Percentiles rank a stretch among this genome's conserved stretches.
Conservation (phyloP, 2,329 filamentous ascomycete genomes). For the Beauveria rudraprayagi region DNA sequence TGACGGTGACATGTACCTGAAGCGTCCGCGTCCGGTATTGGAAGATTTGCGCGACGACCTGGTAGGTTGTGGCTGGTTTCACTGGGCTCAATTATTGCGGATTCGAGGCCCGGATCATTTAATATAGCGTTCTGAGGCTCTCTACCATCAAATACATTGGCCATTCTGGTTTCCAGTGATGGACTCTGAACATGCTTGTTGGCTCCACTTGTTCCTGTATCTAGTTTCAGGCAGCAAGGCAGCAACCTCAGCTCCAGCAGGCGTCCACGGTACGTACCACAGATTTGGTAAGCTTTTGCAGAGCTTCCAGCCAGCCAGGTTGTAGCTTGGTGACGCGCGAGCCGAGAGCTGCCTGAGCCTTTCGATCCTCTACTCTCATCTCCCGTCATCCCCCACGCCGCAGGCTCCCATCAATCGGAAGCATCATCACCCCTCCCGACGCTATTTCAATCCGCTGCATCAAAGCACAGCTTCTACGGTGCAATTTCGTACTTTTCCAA, state of each 20-base stretch:
- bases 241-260: slow-evolving; percentile 9
- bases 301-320: slow-evolving; percentile 7
- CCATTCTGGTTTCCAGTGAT: no score
- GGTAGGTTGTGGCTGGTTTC: no score
- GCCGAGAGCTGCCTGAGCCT: slow-evolving; percentile 36
- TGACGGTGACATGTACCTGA: background rate
- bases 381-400: slow-evolving; percentile 17
- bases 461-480: background rate
- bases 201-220: background rate
- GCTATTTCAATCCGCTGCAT: background rate
- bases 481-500: background rate
- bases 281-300: slow-evolving; percentile 11
- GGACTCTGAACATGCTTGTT: no score
- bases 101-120: no score
- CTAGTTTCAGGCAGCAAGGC: slow-evolving; percentile 17
- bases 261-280: slow-evolving; percentile 13
- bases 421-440: background rate
- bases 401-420: slow-evolving; percentile 5
- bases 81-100: no score
- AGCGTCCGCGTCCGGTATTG: no score
- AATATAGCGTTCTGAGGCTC: no score
- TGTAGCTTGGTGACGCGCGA: slow-evolving; percentile 32
- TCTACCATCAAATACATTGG: no score
- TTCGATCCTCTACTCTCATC: slow-evolving; percentile 13
- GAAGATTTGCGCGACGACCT: no score